Base-by-base conservation (phyloP, 2,329 filamentous ascomycete species). In the Spiromastix sp. region DNA sequence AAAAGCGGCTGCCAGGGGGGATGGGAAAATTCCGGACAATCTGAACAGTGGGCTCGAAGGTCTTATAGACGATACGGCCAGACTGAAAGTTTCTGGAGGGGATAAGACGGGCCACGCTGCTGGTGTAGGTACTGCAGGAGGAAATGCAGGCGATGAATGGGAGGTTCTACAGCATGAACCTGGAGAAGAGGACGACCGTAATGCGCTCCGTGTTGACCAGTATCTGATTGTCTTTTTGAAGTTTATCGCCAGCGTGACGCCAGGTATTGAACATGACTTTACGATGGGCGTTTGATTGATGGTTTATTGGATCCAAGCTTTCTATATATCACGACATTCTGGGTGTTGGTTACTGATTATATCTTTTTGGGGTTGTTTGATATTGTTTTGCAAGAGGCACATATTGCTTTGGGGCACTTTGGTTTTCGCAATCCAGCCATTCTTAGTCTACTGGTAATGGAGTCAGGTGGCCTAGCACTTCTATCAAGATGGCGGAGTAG, bases 191-290 rank as follows among this genome's bases (percentile, higher is more conserved):
- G 51, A 66, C 15, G 57, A 66, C 38, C 58, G 63, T 38, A 50
- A 57, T 34, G 66, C 66, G 6, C 68, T 68, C 38, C 52, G 66
- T 8, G 66, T 68, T 24, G 66, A 69, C 48, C 66, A 69, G 50
- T 69, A 69, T 49, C 44, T 69, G 41, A 65, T 69, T 31, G 66
- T 69, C 11, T 69, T 69, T 47, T 48, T 69, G 41, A 69, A 69
- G 71, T 85, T 85, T 59, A 84, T 85, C 67, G 79, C 81, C 21
- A 91, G 81, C 50, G 91, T 98, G 29, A 96, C 89, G 11, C 91
- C 91, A 4, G 87, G 87, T 31, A 96, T 98, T 59, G 89, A 96
- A 63, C 85, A 95, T 59, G 89, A 96, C 57, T 95, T 93, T 59
- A 96, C 89, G 1, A 95, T 95, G 86, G 84, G 85, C 4, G 79